phyloP scores from a whole-genome alignment of 2,329 filamentous ascomycete species.

The Cercospora sojina region DNA sequence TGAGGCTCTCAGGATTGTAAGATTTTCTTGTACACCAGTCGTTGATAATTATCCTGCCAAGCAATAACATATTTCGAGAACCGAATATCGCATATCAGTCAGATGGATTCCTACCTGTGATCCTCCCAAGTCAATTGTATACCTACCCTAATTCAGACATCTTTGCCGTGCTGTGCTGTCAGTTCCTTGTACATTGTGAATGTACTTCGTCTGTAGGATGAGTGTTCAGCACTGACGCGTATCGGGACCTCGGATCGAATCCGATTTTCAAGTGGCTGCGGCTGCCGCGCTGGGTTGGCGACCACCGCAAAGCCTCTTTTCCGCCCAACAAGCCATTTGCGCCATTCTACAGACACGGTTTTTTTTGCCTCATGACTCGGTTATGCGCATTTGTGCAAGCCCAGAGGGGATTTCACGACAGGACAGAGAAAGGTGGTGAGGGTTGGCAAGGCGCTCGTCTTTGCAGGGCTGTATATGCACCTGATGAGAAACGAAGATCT shows the following conservation, averaged over 20 bases:
- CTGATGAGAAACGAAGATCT: background rate
- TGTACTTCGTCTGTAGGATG: background rate
- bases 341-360: background rate
- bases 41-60: background rate
- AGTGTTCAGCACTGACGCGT: background rate
- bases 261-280: background rate
- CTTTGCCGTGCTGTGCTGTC: background rate
- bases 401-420: background rate
- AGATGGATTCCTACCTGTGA: background rate
- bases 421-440: background rate
- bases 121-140: background rate
- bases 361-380: background rate
- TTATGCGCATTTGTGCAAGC: slow-evolving; percentile 2
- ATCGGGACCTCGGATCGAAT: background rate
- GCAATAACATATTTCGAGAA: background rate
- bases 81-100: background rate
- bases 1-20: background rate
- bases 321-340: background rate
- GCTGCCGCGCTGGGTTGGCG: background rate
- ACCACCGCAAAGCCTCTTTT: slow-evolving; percentile 3
- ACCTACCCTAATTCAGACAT: background rate
- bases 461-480: background rate
- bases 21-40: background rate
- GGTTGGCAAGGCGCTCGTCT: background rate
- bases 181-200: background rate